Conservation (phyloP, 352 stramenopile genomes). For the Phytophthora palmivora region DNA sequence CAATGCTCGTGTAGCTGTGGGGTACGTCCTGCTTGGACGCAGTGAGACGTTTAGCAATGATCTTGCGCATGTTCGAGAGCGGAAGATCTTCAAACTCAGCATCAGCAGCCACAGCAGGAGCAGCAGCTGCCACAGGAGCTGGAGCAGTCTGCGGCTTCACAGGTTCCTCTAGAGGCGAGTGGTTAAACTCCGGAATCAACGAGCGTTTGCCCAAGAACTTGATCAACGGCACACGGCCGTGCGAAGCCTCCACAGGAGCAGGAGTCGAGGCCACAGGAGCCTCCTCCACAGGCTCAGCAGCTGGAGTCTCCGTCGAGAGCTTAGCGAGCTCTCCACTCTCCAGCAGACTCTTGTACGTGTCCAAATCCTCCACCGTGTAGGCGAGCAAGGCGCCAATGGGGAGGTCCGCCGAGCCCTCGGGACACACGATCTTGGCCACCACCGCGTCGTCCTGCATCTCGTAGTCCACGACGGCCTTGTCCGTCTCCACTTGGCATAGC, state of each 20-base stretch:
- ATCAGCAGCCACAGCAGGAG: slow-evolving; percentile 20
- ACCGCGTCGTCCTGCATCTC: slow-evolving; percentile 98
- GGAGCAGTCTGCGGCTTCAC: slow-evolving; percentile 23
- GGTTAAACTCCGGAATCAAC: slow-evolving; percentile 55
- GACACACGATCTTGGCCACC: slow-evolving; percentile 94
- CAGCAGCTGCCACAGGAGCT: slow-evolving; percentile 16
- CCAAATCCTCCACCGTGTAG: slow-evolving; percentile 94
- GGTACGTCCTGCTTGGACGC: slow-evolving; percentile 97
- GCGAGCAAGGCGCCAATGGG: slow-evolving; percentile 93
- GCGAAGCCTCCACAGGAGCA: slow-evolving; percentile 4
- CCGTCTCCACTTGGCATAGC: slow-evolving; percentile 97
- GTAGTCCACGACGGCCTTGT: slow-evolving; percentile 99
- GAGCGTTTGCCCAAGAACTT: slow-evolving; percentile 89
- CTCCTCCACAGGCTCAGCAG: slow-evolving; percentile 6
- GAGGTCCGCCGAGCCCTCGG: slow-evolving; percentile 90
- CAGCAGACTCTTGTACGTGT: slow-evolving; percentile 70
- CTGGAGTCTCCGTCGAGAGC: slow-evolving; percentile 36
- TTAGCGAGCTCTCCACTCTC: slow-evolving; percentile 63
- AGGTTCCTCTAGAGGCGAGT: slow-evolving; percentile 36
- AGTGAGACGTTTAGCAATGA: slow-evolving; percentile 98
- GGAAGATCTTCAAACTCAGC: slow-evolving; percentile 85
- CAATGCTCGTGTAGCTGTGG: slow-evolving; percentile 97
- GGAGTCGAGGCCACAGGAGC: neutral
- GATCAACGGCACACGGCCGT: slow-evolving; percentile 71
- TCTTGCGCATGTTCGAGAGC: slow-evolving; percentile 97